A percentile compares a stretch with the other conserved stretches of the same genome.
phyloP scores from a whole-genome alignment of 225 moss, liverwort and hornwort species.

The Pseudisothecium myosuroides region DNA sequence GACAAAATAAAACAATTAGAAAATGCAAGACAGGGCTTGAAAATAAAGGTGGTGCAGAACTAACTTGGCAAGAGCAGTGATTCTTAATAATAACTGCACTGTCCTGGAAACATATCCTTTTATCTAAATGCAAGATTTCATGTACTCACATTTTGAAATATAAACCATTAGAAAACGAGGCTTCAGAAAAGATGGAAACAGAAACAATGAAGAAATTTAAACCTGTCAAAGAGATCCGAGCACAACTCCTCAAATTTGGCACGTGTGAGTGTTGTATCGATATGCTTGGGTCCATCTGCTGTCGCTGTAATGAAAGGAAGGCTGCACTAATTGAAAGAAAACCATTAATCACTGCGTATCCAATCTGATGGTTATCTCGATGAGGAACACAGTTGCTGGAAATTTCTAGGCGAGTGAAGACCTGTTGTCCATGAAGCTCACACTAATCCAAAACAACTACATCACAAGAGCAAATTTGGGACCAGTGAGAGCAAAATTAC shows the following conservation, averaged over 20 bases:
- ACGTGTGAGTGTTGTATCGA: slow-evolving; percentile 62
- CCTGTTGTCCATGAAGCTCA: background rate
- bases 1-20: background rate
- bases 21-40: background rate
- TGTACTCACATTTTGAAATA: background rate
- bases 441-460: background rate
- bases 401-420: background rate
- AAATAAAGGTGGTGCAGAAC: background rate
- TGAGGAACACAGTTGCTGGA: background rate
- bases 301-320: slow-evolving; percentile 90
- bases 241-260: slow-evolving; percentile 91
- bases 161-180: background rate
- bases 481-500: background rate
- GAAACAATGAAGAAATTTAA: background rate
- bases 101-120: background rate
- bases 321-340: slow-evolving; percentile 23
- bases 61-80: background rate
- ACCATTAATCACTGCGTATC: background rate
- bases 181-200: background rate
- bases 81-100: background rate
- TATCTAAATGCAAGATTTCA: background rate
- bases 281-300: slow-evolving; percentile 89
- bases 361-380: background rate
- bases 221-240: slow-evolving; percentile 94
- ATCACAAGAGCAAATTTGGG: background rate